Base-by-base conservation (phyloP, 345 rosid species). In the Tarenaya hassleriana region DNA sequence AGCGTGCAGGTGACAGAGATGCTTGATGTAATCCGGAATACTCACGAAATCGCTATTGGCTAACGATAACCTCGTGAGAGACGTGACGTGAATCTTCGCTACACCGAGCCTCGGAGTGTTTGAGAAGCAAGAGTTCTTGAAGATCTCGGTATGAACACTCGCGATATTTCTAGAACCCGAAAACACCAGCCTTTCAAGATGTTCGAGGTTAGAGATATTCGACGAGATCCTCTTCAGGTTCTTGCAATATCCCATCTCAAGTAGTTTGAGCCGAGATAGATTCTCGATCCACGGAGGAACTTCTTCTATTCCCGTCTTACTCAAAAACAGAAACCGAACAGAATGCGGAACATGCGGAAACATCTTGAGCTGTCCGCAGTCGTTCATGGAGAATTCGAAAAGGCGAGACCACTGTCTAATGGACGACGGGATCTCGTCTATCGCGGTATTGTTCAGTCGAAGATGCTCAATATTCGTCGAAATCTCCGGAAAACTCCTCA, bases 341-440 rank as follows among this genome's bases (percentile, higher is more conserved):
- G 19, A 27, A 4, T 59, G 5, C 0, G 55, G 63, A 17, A 58
- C 47, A 39, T 32, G 31, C 50, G 73, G 67, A 34, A 67, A 67
- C 10, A 10, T 35, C 38, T 18, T 34, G 14, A 72, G 53, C 4
- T 10, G 50, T 10, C 5, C 27, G 47, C 73, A 63, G 16, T 59
- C 16, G 6, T 1, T 10, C 60, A 68, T 20, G 52, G 33, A 41
- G 21, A 72, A 21, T 8, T 5, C 16, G 1, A 4, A 41, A 7
- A 67, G 69, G 5, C 7, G 5, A 5, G 62, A 38, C 16, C 67
- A 35, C 11, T n/a, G 33, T 10, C 14, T 24, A 33, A 68, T 32
- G 12, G 62, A 41, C 34, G 35, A 33, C 0, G 66, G 66, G 19
- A 73, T 47, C 13, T 69, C 60, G 12, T 41, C 16, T 15, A 73